Evolutionary conservation across 139 green algal species (phyloP).

Genomic region (Chlamydomonas asymmetrica): DNA sequence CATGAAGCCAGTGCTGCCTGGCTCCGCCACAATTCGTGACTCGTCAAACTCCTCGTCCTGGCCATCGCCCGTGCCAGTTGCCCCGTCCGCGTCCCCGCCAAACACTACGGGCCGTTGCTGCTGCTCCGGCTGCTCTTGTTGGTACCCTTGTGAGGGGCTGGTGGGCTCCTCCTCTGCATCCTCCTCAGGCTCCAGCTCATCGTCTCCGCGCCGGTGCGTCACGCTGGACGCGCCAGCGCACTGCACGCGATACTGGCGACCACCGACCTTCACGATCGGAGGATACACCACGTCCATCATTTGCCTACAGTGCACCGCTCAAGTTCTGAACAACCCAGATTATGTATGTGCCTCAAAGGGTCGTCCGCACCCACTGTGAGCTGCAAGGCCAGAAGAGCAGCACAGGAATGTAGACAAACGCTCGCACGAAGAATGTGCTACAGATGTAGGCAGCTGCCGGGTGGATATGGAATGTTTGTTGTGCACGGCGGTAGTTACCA

Average conservation of each 20-base stretch:
- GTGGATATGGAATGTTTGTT: too few relatives aligned
- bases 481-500: too few relatives aligned
- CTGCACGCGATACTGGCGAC: constrained; percentile 9
- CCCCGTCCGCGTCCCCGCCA: too few relatives aligned
- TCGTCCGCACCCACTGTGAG: too few relatives aligned
- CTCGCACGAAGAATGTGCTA: too few relatives aligned
- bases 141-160: background rate
- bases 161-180: background rate
- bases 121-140: background rate
- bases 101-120: background rate
- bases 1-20: constrained; percentile 4
- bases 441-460: too few relatives aligned
- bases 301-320: too few relatives aligned
- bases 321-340: too few relatives aligned
- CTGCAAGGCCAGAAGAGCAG: too few relatives aligned
- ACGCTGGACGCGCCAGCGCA: background rate
- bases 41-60: constrained; percentile 7
- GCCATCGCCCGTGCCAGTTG: background rate
- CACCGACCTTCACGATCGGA: background rate
- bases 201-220: constrained; percentile 2
- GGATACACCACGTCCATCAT: background rate
- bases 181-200: background rate
- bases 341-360: too few relatives aligned
- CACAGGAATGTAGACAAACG: too few relatives aligned
- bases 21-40: constrained; percentile 16